Evolutionary conservation across 148 eudicot species (phyloP), one percentile per base, ranked within the genome.

Genomic region (Euryodendron excelsum): DNA sequence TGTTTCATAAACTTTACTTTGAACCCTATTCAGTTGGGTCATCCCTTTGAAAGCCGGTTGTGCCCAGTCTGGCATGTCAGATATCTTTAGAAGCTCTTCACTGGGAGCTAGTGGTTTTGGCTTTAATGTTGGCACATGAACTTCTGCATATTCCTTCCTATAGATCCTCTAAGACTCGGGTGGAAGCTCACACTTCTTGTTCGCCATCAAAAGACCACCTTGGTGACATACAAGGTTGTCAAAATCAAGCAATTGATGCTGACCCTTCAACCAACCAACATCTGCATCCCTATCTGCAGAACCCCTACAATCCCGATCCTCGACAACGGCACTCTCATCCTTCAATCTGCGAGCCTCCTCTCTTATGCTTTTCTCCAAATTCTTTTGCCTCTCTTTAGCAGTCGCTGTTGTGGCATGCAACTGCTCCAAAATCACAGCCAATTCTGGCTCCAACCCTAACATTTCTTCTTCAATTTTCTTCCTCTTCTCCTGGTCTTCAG

Each of bases 331-430:
- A 80, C 78, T 84, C 68, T 79, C 89, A 62, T 88, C 91, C 78
- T 83, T 90, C 76, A 90, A 71, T 39, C 91, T 78, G 18, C 93
- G 93, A 80, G 93, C 93, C 82, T 90, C 92, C 78, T 86, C 86
- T 61, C 89, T 84, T 30, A 90, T 90, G 81, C 89, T 90, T 84
- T 88, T 90, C 80, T 90, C 91, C 80, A 90, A 23, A 78, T 79
- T 88, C 80, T 83, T 90, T 70, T 88, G 91, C 84, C 93, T 86
- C 83, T 90, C 93, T 71, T 88, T 90, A 70, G 93, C 89, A 80
- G 89, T 86, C 45, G 93, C 93, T 70, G 91, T 78, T 10, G 93
- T 88, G 60, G 93, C 93, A 86, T 90, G 91, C 85, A 90, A 79
- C 84, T 90, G 93, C 78, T 88, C 90, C 69, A 90, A 81, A 78